Evolutionary conservation across 768 basidiomycete genomes (phyloP), one percentile per base, ranked within the genome.

Genomic region (Cyathus striatus): DNA sequence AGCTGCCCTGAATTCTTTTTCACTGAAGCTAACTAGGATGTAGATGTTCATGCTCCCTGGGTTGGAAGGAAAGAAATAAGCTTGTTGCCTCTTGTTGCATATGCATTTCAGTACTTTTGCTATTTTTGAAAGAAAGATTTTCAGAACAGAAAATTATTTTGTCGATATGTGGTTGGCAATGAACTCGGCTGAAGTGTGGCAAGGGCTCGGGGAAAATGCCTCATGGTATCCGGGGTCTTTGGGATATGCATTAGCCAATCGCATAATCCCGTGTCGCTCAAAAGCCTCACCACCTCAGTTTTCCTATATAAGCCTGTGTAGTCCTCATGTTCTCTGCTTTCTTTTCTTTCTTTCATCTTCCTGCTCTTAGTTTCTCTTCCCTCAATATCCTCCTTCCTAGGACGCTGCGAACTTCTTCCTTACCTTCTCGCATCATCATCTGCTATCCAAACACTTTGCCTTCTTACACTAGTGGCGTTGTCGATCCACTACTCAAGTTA

Each of bases 31-130:
- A n/a, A 30, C n/a, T 9, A 9, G 27, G 27, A 7, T n/a, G n/a
- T n/a, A 77, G 75, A 78, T 79, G 76, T 79, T 79, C 50, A 66
- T 63, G 23, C 54, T 80, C 25, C 78, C 77, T 7, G 75, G 75
- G 0, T 46, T 77, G 23, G 59, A 61, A 40, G 55, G 58, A 18
- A 64, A 62, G 46, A 57, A 62, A 35, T 63, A 41, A 43, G 16
- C 17, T 35, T 25, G n/a, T 16, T 26, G n/a, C n/a, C n/a, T n/a
- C n/a, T n/a, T n/a, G n/a, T n/a, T n/a, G n/a, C n/a, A n/a, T n/a
- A n/a, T n/a, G n/a, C n/a, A n/a, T n/a, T n/a, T n/a, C n/a, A n/a
- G n/a, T n/a, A n/a, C n/a, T n/a, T n/a, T n/a, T n/a, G n/a, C n/a
- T n/a, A n/a, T n/a, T n/a, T n/a, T n/a, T n/a, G n/a, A n/a, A n/a